phyloP scores from a whole-genome alignment of 2,329 filamentous ascomycete species.

The Nemania sp. region DNA sequence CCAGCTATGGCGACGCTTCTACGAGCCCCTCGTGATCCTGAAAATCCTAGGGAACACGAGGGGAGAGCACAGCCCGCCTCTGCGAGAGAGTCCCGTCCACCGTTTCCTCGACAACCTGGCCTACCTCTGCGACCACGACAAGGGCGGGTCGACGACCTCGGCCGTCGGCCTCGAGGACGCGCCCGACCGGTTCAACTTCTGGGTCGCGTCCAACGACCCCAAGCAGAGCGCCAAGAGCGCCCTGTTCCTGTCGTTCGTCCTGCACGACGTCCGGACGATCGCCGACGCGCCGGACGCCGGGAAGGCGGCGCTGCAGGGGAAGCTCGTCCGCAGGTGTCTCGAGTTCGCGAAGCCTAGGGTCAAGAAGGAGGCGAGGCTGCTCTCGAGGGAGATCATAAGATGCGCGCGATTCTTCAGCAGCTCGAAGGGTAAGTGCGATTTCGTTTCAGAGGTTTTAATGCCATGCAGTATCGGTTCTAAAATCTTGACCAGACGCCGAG shows the following conservation, averaged over 20 bases:
- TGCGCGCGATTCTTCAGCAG: not conserved
- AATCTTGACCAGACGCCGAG: constrained; percentile 14
- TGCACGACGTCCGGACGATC: constrained; percentile 29
- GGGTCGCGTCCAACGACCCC: constrained; percentile 48
- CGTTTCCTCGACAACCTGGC: constrained; percentile 48
- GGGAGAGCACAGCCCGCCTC: constrained; percentile 34
- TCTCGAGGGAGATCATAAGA: constrained; percentile 5
- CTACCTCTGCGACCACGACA: constrained; percentile 52
- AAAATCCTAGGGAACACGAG: constrained; percentile 41
- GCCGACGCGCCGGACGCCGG: constrained; percentile 3
- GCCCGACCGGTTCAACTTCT: constrained; percentile 44
- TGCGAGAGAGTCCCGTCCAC: constrained; percentile 16
- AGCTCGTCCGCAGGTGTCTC: constrained; percentile 28
- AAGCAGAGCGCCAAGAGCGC: constrained; percentile 29
- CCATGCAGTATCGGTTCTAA: not conserved
- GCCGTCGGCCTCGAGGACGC: constrained; percentile 49
- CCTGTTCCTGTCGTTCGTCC: constrained; percentile 39
- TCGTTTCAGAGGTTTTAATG: not conserved
- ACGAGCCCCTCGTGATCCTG: constrained; percentile 46
- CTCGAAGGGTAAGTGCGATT: constrained; percentile 18
- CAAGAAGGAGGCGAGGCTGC: constrained; percentile 19
- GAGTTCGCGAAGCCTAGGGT: constrained; percentile 28
- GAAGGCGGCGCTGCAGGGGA: not conserved
- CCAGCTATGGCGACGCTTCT: constrained; percentile 40
- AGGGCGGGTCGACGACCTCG: constrained; percentile 51